These are phyloP conservation scores for Paxillus rubicundulus DNA, from an alignment of 768 basidiomycete species.

Conservation along the genomic window DNA sequence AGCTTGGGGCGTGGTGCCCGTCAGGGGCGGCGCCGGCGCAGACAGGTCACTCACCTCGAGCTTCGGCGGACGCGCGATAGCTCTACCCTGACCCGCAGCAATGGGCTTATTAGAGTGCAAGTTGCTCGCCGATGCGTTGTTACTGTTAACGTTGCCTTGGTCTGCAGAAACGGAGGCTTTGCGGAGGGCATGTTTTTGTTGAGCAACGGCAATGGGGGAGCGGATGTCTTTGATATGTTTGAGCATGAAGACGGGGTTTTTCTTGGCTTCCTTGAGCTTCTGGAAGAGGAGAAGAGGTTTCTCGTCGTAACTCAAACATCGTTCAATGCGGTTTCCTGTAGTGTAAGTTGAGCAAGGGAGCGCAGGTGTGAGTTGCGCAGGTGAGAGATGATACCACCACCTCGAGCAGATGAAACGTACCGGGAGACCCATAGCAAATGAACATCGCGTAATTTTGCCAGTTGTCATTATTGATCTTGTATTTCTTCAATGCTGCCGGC, in stretches of 20 bases:
- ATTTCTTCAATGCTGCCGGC: slow-evolving; percentile 97
- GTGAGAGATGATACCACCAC: not conserved
- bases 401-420: slow-evolving; percentile 42
- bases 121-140: slow-evolving; percentile 18
- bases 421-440: slow-evolving; percentile 93
- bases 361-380: not conserved
- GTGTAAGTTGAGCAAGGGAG: not conserved
- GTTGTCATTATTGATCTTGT: slow-evolving; percentile 96
- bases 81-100: slow-evolving; percentile 30
- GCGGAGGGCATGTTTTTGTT: slow-evolving; percentile 90
- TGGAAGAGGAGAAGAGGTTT: slow-evolving; percentile 97
- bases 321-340: slow-evolving; percentile 75
- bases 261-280: slow-evolving; percentile 93
- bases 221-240: slow-evolving; percentile 93
- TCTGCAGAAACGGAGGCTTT: slow-evolving; percentile 56
- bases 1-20: slow-evolving; percentile 62
- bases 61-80: slow-evolving; percentile 58
- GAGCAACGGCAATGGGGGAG: slow-evolving; percentile 94
- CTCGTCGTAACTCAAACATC: slow-evolving; percentile 96
- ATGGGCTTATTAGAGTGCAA: slow-evolving; percentile 23
- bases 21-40: slow-evolving; percentile 49
- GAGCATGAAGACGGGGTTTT: slow-evolving; percentile 99
- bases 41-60: slow-evolving; percentile 68
- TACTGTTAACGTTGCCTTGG: slow-evolving; percentile 12
- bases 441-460: slow-evolving; percentile 99